Base-by-base conservation (phyloP, 768 basidiomycete genomes). In the Gloeophyllum trabeum region DNA sequence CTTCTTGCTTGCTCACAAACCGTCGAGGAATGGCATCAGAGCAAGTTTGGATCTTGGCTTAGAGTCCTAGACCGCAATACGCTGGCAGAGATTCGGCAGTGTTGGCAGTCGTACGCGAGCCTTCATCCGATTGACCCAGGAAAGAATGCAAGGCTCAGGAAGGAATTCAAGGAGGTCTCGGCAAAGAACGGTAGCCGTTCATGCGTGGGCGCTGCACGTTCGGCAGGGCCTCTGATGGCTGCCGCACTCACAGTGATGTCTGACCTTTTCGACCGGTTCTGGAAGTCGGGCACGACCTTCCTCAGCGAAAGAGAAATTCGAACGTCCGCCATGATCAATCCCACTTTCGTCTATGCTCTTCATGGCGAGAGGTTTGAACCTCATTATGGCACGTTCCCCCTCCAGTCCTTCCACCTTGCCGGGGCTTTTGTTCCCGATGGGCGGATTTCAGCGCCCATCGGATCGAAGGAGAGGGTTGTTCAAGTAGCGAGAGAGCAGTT, bases 61-160 rank as follows among this genome's bases (percentile, higher is more conserved):
- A 49, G 55, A 14, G 59, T 75, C 39, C 63, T 61, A 46, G 66
- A 60, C 10, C 38, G 51, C 4, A 51, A 63, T 37, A 68, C 72
- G 0, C 45, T 74, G 14, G 19, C 43, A 0, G 61, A 65, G 42
- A 51, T 72, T 13, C 66, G 59, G 7, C 56, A 57, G 3, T 62
- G 67, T 42, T 75, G 70, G 71, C 20, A 20, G 3, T 39, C 52
- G 4, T 56, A 55, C 20, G 46, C 46, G 5, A 28, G 18, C 38
- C 20, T 36, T 22, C 42, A 4, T 5, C 45, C 4, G 10, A 34
- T 6, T 12, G 30, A 19, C 21, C 13, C n/a, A 32, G 20, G 25
- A 24, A 13, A 40, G 24, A 46, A 38, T 24, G 21, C 26, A 22
- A 32, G 19, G 19, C 42, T 46, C 25, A 5, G 22, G 4, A 6